These are phyloP conservation scores for Oryza australiensis DNA, from an alignment of 176 grass and related monocot genomes.

Conservation along the genomic window DNA sequence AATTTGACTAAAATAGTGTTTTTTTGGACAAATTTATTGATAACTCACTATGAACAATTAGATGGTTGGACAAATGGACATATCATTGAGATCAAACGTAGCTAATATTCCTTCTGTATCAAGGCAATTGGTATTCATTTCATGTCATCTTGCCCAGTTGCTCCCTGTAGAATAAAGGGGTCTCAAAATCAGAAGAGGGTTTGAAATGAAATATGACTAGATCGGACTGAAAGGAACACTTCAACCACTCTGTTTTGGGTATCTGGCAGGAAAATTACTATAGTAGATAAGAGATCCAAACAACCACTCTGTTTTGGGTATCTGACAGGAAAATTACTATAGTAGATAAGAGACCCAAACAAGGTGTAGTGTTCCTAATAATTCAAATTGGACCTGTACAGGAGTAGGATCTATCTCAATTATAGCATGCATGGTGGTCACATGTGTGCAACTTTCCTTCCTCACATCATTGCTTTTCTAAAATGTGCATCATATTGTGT, in stretches of 20 bases:
- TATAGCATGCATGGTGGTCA: constrained; percentile 38
- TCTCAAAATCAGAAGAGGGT: constrained; percentile 13
- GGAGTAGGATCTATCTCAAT: constrained; percentile 37
- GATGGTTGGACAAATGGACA: not conserved
- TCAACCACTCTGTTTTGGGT: constrained; percentile 35
- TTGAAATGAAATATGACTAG: constrained; percentile 28
- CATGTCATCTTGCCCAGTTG: constrained; percentile 24
- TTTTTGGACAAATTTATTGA: constrained; percentile 20
- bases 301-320: constrained; percentile 34
- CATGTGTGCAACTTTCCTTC: constrained; percentile 28
- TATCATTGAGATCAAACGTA: not conserved
- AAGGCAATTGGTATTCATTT: constrained; percentile 21
- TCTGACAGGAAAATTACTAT: constrained; percentile 22
- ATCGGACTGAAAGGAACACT: constrained; percentile 21
- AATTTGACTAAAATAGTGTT: constrained; percentile 16
- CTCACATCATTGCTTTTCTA: constrained; percentile 33
- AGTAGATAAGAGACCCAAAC: constrained; percentile 15
- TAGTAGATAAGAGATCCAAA: constrained; percentile 33
- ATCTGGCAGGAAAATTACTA: constrained; percentile 19
- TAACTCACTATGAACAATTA: not conserved
- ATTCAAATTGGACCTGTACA: constrained; percentile 20
- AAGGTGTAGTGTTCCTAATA: constrained; percentile 21
- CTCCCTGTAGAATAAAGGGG: not conserved
- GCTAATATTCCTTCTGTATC: constrained; percentile 3
- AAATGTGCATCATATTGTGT: constrained; percentile 32